Conservation (phyloP, 1,139 yeast species). For the Saccharomyces hybrid region DNA sequence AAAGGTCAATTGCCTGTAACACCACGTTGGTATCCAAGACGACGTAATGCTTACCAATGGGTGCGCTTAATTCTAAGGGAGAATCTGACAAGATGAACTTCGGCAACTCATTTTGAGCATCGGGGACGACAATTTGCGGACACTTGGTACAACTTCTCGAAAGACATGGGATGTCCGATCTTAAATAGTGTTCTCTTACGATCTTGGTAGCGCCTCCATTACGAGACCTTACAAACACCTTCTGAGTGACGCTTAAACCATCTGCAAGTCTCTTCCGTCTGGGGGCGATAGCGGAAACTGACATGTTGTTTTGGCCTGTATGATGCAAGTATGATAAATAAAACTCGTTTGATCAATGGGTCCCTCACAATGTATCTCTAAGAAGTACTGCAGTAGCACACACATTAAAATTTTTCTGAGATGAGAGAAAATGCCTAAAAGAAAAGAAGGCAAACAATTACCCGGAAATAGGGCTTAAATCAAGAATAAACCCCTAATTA, state of each 20-base stretch:
- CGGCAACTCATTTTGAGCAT: conserved; percentile 37
- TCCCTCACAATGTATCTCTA: neutral
- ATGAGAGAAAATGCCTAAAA: neutral
- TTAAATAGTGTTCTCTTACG: conserved; percentile 86
- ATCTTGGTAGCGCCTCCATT: conserved; percentile 86
- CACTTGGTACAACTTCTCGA: conserved; percentile 66
- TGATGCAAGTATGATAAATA: neutral
- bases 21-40: conserved; percentile 86
- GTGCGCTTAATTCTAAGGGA: conserved; percentile 32
- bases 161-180: conserved; percentile 88
- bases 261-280: conserved; percentile 29
- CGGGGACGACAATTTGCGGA: conserved; percentile 32
- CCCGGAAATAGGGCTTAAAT: neutral
- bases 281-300: conserved; percentile 6
- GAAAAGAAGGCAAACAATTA: neutral
- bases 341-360: no score
- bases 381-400: neutral
- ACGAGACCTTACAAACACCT: conserved; percentile 85
- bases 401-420: neutral
- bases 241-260: conserved; percentile 76
- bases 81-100: conserved; percentile 36
- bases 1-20: conserved; percentile 78
- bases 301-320: neutral
- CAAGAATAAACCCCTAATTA: no score
- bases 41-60: conserved; percentile 60